Evolutionary conservation across 345 rosid genomes (phyloP).

Genomic region (Aquilaria yunnanensis): DNA sequence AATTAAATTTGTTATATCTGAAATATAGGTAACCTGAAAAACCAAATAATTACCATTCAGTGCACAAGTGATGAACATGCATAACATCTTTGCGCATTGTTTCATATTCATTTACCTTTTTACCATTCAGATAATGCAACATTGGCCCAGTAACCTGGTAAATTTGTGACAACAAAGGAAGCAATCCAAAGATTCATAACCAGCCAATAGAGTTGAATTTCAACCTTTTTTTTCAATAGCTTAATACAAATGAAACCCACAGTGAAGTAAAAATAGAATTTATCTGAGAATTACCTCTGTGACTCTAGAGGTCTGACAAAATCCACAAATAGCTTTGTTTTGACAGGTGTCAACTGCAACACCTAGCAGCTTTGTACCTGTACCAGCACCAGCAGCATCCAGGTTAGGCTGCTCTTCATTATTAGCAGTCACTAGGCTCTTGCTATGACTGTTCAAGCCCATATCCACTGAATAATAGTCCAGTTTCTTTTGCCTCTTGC

Average conservation of each 20-base stretch:
- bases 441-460: conserved; percentile 7
- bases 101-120: conserved; percentile 41
- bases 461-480: conserved; percentile 17
- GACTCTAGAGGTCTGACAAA: conserved; percentile 54
- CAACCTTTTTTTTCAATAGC: neutral
- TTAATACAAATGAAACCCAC: neutral
- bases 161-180: conserved; percentile 1
- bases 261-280: neutral
- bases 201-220: neutral
- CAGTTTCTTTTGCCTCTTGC: conserved; percentile 51
- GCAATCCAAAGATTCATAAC: neutral
- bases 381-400: conserved; percentile 3
- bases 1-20: neutral
- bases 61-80: conserved; percentile 68
- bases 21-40: neutral
- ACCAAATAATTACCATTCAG: conserved; percentile 59
- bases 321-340: conserved; percentile 42
- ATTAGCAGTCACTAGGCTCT: conserved; percentile 15
- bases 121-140: conserved; percentile 56
- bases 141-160: conserved; percentile 64
- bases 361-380: conserved; percentile 12
- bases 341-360: conserved; percentile 13
- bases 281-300: conserved; percentile 42
- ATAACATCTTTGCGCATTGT: conserved; percentile 36
- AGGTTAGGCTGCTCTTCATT: conserved; percentile 9